Conservation (phyloP, 2,329 filamentous ascomycete species). For the Gremmenia infestans region DNA sequence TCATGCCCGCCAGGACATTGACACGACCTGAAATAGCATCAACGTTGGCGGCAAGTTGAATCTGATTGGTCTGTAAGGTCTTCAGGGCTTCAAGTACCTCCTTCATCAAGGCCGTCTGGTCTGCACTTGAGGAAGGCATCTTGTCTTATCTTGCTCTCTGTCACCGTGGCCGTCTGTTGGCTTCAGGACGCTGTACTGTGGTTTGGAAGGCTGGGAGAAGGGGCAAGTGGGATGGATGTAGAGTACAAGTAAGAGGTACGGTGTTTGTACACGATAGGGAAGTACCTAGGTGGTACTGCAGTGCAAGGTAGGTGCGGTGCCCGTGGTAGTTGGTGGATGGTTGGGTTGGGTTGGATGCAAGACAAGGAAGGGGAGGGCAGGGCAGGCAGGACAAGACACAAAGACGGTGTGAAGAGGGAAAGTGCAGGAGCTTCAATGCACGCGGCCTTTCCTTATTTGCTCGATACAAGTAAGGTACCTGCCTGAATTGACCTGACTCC, state of each 20-base stretch:
- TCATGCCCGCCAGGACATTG: conserved; percentile 55
- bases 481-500: too few species aligned
- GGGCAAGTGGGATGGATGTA: background rate
- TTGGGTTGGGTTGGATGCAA: too few species aligned
- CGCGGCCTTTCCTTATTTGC: too few species aligned
- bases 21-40: conserved; percentile 58
- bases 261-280: background rate
- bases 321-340: too few species aligned
- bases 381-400: too few species aligned
- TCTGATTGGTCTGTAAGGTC: conserved; percentile 51
- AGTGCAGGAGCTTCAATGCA: background rate
- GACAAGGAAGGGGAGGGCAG: too few species aligned
- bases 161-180: background rate
- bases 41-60: conserved; percentile 48
- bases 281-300: background rate
- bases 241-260: background rate
- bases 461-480: too few species aligned
- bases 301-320: too few species aligned
- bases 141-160: conserved; percentile 8
- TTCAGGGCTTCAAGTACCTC: conserved; percentile 52
- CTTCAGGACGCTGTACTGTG: background rate
- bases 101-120: conserved; percentile 37
- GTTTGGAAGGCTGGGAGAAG: background rate
- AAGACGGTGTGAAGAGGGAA: background rate
- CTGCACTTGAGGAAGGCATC: conserved; percentile 22